These are phyloP conservation scores for Auriscalpium microsporum DNA, from an alignment of 768 basidiomycete species.

Conservation along the genomic window DNA sequence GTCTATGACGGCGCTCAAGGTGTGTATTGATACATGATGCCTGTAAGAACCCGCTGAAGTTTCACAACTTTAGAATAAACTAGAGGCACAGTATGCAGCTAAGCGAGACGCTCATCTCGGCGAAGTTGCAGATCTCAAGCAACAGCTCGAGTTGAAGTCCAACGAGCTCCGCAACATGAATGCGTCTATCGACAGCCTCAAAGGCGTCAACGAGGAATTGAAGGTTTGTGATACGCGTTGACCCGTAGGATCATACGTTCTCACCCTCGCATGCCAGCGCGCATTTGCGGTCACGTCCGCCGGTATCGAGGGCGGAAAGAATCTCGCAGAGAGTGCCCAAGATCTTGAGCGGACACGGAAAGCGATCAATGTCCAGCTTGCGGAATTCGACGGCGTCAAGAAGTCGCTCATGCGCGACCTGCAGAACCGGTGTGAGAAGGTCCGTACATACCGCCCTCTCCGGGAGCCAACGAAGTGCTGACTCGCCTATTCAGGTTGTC, in stretches of 20 bases:
- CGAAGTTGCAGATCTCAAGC: constrained; percentile 80
- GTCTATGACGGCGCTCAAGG: constrained; percentile 90
- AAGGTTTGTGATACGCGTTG: constrained; percentile 54
- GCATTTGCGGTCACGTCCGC: constrained; percentile 96
- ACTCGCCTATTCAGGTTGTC: constrained; percentile 58
- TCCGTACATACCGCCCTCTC: constrained; percentile 23
- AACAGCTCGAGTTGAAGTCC: constrained; percentile 77
- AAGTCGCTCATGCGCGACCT: constrained; percentile 98
- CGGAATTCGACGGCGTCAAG: constrained; percentile 98
- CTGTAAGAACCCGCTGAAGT: constrained; percentile 4
- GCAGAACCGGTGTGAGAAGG: constrained; percentile 99
- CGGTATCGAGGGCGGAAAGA: constrained; percentile 95
- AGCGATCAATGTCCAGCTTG: constrained; percentile 94
- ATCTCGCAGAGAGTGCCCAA: constrained; percentile 92
- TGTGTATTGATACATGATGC: constrained; percentile 22
- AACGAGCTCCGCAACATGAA: constrained; percentile 82
- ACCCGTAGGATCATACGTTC: constrained; percentile 9
- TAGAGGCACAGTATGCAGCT: constrained; percentile 88
- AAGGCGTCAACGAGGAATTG: constrained; percentile 95
- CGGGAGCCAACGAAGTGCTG: not conserved
- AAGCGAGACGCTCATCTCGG: constrained; percentile 84
- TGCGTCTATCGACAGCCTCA: constrained; percentile 83
- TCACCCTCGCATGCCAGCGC: constrained; percentile 45
- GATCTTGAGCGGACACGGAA: constrained; percentile 96
- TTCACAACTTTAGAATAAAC: constrained; percentile 57